Conservation (phyloP, 768 basidiomycete genomes). For the Mrakia hoshinonis region DNA sequence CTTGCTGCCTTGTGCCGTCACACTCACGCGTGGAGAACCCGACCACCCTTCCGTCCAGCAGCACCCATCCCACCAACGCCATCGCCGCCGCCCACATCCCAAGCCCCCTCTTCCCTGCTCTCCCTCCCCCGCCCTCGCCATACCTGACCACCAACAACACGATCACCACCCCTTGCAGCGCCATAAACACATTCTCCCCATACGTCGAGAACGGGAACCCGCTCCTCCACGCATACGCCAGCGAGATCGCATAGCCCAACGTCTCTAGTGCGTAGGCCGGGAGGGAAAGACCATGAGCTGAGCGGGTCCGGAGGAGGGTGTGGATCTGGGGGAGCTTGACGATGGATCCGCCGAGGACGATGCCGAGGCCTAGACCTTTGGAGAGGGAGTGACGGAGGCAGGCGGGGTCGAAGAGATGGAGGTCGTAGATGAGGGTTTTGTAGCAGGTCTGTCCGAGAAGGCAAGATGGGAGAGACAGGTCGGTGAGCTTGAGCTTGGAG, state of each 20-base stretch:
- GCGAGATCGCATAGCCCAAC: conserved; percentile 75
- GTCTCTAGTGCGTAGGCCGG: conserved; percentile 86
- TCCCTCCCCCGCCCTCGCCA: neutral
- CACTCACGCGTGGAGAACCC: conserved; percentile 37
- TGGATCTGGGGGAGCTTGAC: conserved; percentile 75
- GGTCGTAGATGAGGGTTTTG: conserved; percentile 65
- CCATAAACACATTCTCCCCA: conserved; percentile 95
- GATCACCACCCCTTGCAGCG: conserved; percentile 63
- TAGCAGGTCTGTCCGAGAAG: conserved; percentile 76
- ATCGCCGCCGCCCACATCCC: conserved; percentile 33
- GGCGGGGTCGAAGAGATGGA: neutral
- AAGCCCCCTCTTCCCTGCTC: conserved; percentile 10
- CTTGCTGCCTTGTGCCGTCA: neutral
- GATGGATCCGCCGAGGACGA: conserved; percentile 80
- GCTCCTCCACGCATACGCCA: conserved; percentile 76
- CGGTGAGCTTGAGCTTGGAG: neutral
- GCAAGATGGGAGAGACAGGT: neutral
- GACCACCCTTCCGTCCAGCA: conserved; percentile 35
- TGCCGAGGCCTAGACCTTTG: conserved; percentile 83
- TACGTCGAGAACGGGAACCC: conserved; percentile 93
- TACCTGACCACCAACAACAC: conserved; percentile 41
- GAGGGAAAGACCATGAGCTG: conserved; percentile 78
- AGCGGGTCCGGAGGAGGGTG: conserved; percentile 39
- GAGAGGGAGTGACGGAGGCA: neutral
- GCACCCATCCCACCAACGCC: conserved; percentile 30